Conservation (phyloP, 805 yeast genomes). For the Barnettozyma vustinii region DNA sequence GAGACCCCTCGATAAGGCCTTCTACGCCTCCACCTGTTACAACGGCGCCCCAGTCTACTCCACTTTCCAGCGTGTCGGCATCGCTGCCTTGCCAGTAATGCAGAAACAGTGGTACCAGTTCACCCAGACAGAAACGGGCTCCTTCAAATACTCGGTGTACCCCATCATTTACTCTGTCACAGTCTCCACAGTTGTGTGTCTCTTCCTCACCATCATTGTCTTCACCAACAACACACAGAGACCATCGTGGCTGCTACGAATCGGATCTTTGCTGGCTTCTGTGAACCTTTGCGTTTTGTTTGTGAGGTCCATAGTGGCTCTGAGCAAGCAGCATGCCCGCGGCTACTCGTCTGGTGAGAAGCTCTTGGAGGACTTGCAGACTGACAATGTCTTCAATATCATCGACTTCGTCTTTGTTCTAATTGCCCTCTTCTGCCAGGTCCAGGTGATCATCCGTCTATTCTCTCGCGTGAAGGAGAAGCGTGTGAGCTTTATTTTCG, state of each 20-base stretch:
- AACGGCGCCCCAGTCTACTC: constrained; percentile 30
- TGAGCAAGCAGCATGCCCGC: constrained; percentile 41
- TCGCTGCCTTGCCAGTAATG: constrained; percentile 37
- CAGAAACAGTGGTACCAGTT: constrained; percentile 44
- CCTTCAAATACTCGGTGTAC: constrained; percentile 51
- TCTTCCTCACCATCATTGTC: constrained; percentile 57
- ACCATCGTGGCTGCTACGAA: constrained; percentile 47
- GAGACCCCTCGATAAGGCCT: constrained; percentile 15
- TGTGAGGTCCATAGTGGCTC: constrained; percentile 38
- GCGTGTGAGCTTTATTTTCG: constrained; percentile 53
- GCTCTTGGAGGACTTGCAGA: constrained; percentile 40
- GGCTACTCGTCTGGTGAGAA: constrained; percentile 36
- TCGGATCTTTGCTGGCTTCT: constrained; percentile 48
- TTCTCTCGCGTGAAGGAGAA: constrained; percentile 67
- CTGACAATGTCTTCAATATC: constrained; percentile 41
- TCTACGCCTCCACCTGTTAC: constrained; percentile 31
- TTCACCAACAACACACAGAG: constrained; percentile 60
- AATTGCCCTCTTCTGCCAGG: constrained; percentile 60
- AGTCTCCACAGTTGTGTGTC: constrained; percentile 58
- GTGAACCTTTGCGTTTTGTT: constrained; percentile 49
- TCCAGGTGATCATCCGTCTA: constrained; percentile 62
- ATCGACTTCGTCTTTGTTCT: constrained; percentile 55
- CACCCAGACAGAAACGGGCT: constrained; percentile 34
- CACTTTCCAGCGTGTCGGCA: constrained; percentile 26
- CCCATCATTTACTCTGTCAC: constrained; percentile 59